Base-by-base conservation (phyloP, 2,329 filamentous ascomycete genomes). In the Xylariaceae sp. region DNA sequence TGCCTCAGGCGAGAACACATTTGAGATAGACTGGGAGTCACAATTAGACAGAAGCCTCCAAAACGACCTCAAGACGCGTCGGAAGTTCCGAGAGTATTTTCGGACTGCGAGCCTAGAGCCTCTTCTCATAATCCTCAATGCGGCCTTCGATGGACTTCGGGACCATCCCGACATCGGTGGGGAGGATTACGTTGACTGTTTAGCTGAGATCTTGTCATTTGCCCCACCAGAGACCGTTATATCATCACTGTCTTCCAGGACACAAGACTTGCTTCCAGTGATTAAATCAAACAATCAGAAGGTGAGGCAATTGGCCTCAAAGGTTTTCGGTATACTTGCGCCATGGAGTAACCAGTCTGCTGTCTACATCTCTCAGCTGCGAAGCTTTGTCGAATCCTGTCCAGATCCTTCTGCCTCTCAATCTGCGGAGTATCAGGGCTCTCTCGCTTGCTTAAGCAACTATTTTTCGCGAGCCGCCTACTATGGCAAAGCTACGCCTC, bases 21-120 rank as follows among this genome's bases (percentile, higher is more conserved):
- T 91, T 20, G 89, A 93, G 63, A 86, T 89, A 44, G 90, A 93
- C 60, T 98, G 95, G 95, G 89, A 92, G 69, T 81, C 87, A 44
- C 88, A 89, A 63, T 78, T 98, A 2, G 89, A 93, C 63, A 84
- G 86, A 1, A 80, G 89, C 6, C 79, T 95, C 26, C 82, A 86
- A 41, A 89, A 88, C 4, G 89, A 93, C 66, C 80, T 88, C 55
- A 76, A 80, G 44, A 85, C 85, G 10, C 82, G 90, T 41, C 73
- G 80, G 21, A 79, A 80, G 5, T 79, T 92, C 52, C 82, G 80
- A 52, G 67, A 69, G 0, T 85, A 88, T 59, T 67, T 89, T 55
- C 66, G 74, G 52, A 70, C 65, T 42, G 63, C 75, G 1, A 74
- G 81, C 21, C 66, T 71, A 16, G 68, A 71, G 2, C 68, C 71